Base-by-base conservation (phyloP, 2,329 filamentous ascomycete genomes). In the Exserohilum rostratum region DNA sequence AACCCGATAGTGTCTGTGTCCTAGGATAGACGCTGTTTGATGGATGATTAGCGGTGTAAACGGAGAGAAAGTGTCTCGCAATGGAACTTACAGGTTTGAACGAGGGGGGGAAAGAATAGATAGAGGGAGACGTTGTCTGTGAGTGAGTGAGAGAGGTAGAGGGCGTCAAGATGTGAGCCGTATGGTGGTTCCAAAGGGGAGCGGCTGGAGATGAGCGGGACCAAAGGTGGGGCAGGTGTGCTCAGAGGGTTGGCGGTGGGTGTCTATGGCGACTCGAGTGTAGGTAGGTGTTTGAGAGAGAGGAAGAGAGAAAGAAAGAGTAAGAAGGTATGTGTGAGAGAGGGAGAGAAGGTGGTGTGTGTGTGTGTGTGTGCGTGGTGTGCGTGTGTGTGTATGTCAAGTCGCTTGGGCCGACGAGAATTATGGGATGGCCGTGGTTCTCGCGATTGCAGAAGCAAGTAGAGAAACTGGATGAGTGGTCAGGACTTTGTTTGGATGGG, bases 221-320 rank as follows among this genome's bases (percentile, higher is more conserved):
- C 38, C 45, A 35, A 50, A 57, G 49, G 56, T 49, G 56, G 53
- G 56, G 53, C 35, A 56, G 33, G 49, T 49, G 48, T 31, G 55
- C 52, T 55, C 22, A 4, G 22, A 25, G 22, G 22, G 22, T 25
- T 25, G 22, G 22, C 22, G 22, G 22, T 45, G 20, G 54, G 33
- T 56, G 48, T 40, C 46, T 43, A 40, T 46, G 29, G 45, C 30
- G 22, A 7, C 22, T 25, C 22, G 22, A 25, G 22, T 25, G 22
- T 25, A 7, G 22, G 22, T 25, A 7, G 4, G 22, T 25, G 7
- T 25, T 4, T 5, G 22, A 7, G 22, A 7, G 7, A 25, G 7
- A 25, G 22, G 7, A 7, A 25, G 22, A 25, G 22, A 25, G 22
- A 25, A 7, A 25, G 22, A 25, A 7, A 25, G 22, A 25, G 22